Evolutionary conservation across 805 yeast genomes (phyloP).

Genomic region (Saccharomycopsis capsularis): DNA sequence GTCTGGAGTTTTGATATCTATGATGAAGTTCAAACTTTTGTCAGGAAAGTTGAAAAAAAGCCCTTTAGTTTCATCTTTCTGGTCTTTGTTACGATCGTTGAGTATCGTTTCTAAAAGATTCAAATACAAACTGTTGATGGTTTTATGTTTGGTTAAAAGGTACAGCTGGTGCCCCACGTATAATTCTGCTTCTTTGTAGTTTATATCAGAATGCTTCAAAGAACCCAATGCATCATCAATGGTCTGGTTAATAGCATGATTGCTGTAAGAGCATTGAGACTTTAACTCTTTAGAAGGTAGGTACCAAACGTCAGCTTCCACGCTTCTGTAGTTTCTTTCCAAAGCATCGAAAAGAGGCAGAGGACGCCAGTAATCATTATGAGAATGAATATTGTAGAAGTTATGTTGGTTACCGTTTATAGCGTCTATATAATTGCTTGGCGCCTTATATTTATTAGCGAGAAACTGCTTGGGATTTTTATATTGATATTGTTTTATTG

Average conservation of each 20-base stretch:
- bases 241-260: background rate
- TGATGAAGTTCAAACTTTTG: conserved; percentile 36
- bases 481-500: background rate
- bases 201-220: too few species aligned
- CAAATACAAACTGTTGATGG: conserved; percentile 45
- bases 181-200: conserved; percentile 25
- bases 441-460: background rate
- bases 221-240: too few species aligned
- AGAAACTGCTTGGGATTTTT: background rate
- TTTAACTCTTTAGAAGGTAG: conserved; percentile 27
- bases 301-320: conserved; percentile 63
- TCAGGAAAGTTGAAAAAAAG: conserved; percentile 38
- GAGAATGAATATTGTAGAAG: conserved; percentile 44
- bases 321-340: conserved; percentile 42
- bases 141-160: conserved; percentile 35
- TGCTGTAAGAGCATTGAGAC: conserved; percentile 19
- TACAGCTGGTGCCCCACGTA: conserved; percentile 59
- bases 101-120: conserved; percentile 45
- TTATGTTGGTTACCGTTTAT: background rate
- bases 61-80: conserved; percentile 28
- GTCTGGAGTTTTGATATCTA: conserved; percentile 55
- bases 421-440: background rate
- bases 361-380: conserved; percentile 61
- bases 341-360: conserved; percentile 54
- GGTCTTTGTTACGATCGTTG: background rate